These are phyloP conservation scores for Conidiobolus incongruus DNA, from an alignment of 371 early-diverging fungal genomes.

Conservation along the genomic window DNA sequence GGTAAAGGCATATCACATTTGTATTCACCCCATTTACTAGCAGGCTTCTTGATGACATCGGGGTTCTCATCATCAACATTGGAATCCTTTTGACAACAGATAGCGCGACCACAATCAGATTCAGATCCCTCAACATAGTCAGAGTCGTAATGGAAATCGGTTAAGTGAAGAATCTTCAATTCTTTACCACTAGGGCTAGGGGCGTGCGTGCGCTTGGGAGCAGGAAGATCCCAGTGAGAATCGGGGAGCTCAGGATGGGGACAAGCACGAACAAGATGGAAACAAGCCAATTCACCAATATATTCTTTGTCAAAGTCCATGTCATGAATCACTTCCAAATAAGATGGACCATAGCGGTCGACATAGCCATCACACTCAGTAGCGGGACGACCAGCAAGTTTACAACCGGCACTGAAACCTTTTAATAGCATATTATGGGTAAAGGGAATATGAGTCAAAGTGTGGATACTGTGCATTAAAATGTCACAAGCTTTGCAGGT, in stretches of 20 bases:
- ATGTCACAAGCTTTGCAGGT: too few relatives aligned
- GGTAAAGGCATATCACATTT: constrained; percentile 15
- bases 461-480: too few relatives aligned
- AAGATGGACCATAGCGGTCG: too few relatives aligned
- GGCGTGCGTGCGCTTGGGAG: not conserved
- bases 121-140: constrained; percentile 3
- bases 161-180: not conserved
- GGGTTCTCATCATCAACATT: not conserved
- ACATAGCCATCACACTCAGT: too few relatives aligned
- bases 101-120: constrained; percentile 7
- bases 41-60: constrained; percentile 3
- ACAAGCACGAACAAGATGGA: too few relatives aligned
- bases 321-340: too few relatives aligned
- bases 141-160: constrained; percentile 1
- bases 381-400: too few relatives aligned
- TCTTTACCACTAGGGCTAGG: not conserved
- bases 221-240: not conserved
- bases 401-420: too few relatives aligned
- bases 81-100: constrained; percentile 9
- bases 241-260: not conserved
- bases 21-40: constrained; percentile 11
- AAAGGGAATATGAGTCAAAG: too few relatives aligned
- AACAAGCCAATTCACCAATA: too few relatives aligned
- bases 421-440: too few relatives aligned
- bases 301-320: too few relatives aligned